Evolutionary conservation across 805 yeast species (phyloP).

Genomic region (Kregervanrija fluxuum): DNA sequence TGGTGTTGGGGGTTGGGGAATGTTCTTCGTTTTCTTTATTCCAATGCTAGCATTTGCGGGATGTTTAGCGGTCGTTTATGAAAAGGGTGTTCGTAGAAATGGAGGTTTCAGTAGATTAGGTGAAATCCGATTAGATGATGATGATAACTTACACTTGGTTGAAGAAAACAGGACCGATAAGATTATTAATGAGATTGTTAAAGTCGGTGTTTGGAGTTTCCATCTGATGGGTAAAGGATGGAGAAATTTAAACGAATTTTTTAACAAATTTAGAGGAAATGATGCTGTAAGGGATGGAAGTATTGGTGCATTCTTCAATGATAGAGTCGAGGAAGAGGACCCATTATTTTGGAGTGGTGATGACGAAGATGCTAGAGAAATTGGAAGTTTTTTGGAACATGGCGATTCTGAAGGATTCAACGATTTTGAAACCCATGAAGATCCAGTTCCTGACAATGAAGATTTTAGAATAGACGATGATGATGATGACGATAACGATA

Average conservation of each 20-base stretch:
- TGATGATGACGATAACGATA: constrained; percentile 5
- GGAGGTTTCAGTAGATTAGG: constrained; percentile 77
- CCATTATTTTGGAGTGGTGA: constrained; percentile 26
- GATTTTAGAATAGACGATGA: constrained; percentile 1
- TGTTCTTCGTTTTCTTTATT: constrained; percentile 45
- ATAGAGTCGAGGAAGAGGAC: constrained; percentile 23
- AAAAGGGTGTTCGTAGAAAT: constrained; percentile 70
- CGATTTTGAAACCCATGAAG: constrained; percentile 16
- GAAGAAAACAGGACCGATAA: constrained; percentile 58
- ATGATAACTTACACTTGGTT: constrained; percentile 42
- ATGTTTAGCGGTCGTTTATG: constrained; percentile 66
- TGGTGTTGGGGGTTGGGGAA: constrained; percentile 47
- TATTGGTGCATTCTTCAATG: constrained; percentile 23
- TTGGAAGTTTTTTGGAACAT: constrained; percentile 34
- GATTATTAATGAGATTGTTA: constrained; percentile 51
- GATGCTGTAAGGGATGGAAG: constrained; percentile 16
- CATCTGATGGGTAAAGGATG: constrained; percentile 9
- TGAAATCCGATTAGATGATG: constrained; percentile 77
- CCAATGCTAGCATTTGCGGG: constrained; percentile 49
- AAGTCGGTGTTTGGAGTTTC: constrained; percentile 40
- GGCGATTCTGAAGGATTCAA: constrained; percentile 30
- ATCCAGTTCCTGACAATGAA: constrained; percentile 2
- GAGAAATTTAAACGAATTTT: not conserved
- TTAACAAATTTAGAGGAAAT: constrained; percentile 17
- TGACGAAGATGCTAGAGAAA: constrained; percentile 44